Evolutionary conservation across 768 basidiomycete genomes (phyloP).

Genomic region (Kwoniella sp.): DNA sequence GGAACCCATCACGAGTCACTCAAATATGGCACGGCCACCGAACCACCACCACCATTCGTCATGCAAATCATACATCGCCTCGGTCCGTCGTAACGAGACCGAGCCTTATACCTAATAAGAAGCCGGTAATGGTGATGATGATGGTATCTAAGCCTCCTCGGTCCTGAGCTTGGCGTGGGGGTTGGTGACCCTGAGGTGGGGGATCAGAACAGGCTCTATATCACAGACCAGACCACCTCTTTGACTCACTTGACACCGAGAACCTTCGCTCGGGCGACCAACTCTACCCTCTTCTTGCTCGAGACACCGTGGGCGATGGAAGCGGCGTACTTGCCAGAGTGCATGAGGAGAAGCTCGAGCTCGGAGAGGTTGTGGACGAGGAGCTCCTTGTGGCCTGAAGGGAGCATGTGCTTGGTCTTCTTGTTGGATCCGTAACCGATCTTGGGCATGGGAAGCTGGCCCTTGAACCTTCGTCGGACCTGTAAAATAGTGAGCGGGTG

Average conservation of each 20-base stretch:
- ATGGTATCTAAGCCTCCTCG: slow-evolving; percentile 63
- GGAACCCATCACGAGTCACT: no score
- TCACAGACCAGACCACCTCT: background rate
- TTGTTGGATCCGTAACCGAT: slow-evolving; percentile 90
- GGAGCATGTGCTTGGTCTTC: slow-evolving; percentile 93
- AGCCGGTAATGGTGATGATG: background rate
- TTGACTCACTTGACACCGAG: slow-evolving; percentile 63
- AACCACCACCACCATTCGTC: background rate
- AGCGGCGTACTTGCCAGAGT: slow-evolving; percentile 92
- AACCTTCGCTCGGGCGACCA: slow-evolving; percentile 71
- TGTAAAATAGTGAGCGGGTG: slow-evolving; percentile 8
- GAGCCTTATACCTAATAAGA: background rate
- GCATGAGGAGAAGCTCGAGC: slow-evolving; percentile 92
- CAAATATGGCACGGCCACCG: no score
- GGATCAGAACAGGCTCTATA: background rate
- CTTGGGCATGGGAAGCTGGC: slow-evolving; percentile 94
- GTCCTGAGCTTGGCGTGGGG: slow-evolving; percentile 84
- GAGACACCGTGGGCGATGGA: slow-evolving; percentile 96
- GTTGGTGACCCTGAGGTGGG: slow-evolving; percentile 66
- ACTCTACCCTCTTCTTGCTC: slow-evolving; percentile 86
- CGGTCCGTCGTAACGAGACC: background rate
- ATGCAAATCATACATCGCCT: slow-evolving; percentile 13
- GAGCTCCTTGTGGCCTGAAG: slow-evolving; percentile 93
- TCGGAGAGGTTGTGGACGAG: slow-evolving; percentile 90
- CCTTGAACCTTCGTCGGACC: slow-evolving; percentile 59